Conservation (phyloP, 2,329 filamentous ascomycete species). For the Plenodomus biglobosus region DNA sequence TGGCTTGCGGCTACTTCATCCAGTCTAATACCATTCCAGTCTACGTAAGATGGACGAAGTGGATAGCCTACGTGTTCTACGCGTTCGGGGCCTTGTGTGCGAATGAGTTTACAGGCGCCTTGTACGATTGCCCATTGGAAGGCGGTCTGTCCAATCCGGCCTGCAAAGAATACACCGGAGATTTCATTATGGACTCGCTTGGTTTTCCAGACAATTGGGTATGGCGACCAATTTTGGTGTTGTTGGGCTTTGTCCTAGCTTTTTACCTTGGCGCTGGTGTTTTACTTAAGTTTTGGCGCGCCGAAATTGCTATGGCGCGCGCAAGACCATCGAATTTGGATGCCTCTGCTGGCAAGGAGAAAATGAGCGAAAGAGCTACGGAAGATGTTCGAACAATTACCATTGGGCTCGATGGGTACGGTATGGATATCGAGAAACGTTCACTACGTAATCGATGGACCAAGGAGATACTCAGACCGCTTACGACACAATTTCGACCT, state of each 20-base stretch:
- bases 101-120: constrained; percentile 71
- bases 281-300: constrained; percentile 64
- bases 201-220: constrained; percentile 70
- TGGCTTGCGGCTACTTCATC: constrained; percentile 76
- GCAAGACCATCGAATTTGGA: constrained; percentile 59
- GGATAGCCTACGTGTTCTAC: constrained; percentile 67
- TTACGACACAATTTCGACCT: constrained; percentile 67
- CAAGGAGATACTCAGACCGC: constrained; percentile 63
- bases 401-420: constrained; percentile 65
- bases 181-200: constrained; percentile 68
- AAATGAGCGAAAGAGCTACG: constrained; percentile 59
- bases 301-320: constrained; percentile 70
- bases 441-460: constrained; percentile 53
- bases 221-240: constrained; percentile 63
- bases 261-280: constrained; percentile 64
- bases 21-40: constrained; percentile 72
- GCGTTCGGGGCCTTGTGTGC: constrained; percentile 69
- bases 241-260: constrained; percentile 63
- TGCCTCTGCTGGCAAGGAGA: constrained; percentile 69
- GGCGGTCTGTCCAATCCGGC: constrained; percentile 64
- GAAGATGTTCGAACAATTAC: constrained; percentile 62
- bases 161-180: constrained; percentile 69
- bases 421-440: constrained; percentile 65
- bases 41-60: constrained; percentile 78
- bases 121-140: constrained; percentile 70